Evolutionary conservation across 164 flowering plant species (phyloP), one percentile per base, ranked within the genome.

Genomic region (Liquidambar formosana): DNA sequence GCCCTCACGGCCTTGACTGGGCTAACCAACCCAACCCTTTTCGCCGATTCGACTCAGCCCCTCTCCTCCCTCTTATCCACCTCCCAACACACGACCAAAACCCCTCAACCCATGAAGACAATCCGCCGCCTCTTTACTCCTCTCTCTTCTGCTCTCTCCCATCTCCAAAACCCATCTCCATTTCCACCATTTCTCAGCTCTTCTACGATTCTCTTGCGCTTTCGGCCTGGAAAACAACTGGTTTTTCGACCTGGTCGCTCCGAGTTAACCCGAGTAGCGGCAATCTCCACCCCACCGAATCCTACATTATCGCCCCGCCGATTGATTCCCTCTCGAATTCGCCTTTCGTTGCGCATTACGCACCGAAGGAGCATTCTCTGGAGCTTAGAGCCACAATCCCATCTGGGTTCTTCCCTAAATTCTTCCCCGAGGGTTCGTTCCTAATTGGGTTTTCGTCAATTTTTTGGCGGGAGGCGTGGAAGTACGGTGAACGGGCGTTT

Each of bases 241-340:
- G 95, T 22, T 79, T 60, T 69, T 89, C 98, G 41, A 89, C 92
- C 11, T 94, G 97, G 98, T 88, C 98, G 4, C 88, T 94, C 44
- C 83, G 98, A 28, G 98, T 92, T 0, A 92, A 94, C 77, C 98
- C 98, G 38, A 94, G 97, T 76, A 94, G 98, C 73, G 98, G 98
- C 10, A 94, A 94, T 74, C 78, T 94, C 44, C 98, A 94, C 73
- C 99, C 99, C 1, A 94, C 99, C 21, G 97, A 94, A 72, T 79
- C 90, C 12, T 91, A 94, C 61, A 48, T 94, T n/a, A 77, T 94
- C 25, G 78, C 89, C 15, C 91, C 95, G 0, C 75, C 91, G 0
- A 75, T 94, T 19, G 75, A 75, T 0, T 78, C 86, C 6, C 66
- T 90, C 38, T 85, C 81, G 6, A 71, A 73, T 8, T 80, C 83